Evolutionary conservation across 1,284 basidiomycete species (phyloP).

Genomic region (Marasmius fiardii): DNA sequence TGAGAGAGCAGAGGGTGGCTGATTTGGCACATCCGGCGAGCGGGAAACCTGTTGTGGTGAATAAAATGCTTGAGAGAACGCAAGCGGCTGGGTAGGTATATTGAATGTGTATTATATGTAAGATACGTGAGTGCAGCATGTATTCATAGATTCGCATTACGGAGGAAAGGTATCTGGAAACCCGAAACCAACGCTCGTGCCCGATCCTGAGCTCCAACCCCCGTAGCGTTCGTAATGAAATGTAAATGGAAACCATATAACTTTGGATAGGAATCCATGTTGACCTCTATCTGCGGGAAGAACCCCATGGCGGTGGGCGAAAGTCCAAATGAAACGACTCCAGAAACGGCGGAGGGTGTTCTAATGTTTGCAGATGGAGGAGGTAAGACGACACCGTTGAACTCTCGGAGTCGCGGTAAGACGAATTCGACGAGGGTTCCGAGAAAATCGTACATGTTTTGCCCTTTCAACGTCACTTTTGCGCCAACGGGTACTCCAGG

Average conservation of each 20-base stretch:
- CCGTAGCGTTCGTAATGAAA: constrained; percentile 83
- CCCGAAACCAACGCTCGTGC: constrained; percentile 84
- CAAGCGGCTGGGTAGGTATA: constrained; percentile 54
- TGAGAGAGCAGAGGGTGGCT: constrained; percentile 65
- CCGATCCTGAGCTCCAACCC: constrained; percentile 82
- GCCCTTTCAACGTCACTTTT: constrained; percentile 87
- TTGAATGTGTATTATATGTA: no score
- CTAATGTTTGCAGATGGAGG: constrained; percentile 57
- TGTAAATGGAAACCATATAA: constrained; percentile 89
- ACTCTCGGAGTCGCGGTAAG: constrained; percentile 89
- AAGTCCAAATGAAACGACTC: constrained; percentile 89
- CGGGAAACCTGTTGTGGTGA: constrained; percentile 49
- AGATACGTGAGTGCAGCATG: no score
- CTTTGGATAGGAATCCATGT: constrained; percentile 83
- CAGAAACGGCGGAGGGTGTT: constrained; percentile 76
- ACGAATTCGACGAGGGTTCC: constrained; percentile 91
- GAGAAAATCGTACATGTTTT: constrained; percentile 93
- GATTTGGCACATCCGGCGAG: constrained; percentile 55
- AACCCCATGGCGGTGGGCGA: constrained; percentile 82
- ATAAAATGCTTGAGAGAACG: constrained; percentile 67
- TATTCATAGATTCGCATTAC: constrained; percentile 14
- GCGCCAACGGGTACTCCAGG: constrained; percentile 82
- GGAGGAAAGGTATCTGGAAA: constrained; percentile 83
- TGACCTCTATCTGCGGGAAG: constrained; percentile 95
- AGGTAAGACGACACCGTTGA: constrained; percentile 77